These are phyloP conservation scores for Cyberlindnera mississippiensis DNA, from an alignment of 805 yeast genomes.

Conservation along the genomic window DNA sequence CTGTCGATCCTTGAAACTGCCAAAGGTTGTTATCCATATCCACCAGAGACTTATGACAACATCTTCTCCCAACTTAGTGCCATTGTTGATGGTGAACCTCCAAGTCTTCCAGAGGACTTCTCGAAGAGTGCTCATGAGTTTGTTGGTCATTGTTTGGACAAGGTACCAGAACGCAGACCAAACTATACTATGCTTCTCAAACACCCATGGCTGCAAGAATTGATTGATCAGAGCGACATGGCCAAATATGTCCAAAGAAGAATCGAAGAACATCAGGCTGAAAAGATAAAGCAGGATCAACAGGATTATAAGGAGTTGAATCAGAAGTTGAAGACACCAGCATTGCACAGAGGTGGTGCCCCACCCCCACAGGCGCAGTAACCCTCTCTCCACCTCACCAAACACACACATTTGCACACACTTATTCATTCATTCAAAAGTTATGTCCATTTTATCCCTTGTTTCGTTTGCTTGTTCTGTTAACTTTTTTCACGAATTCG, in stretches of 20 bases:
- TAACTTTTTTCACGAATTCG: neutral
- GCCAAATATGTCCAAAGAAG: conserved; percentile 35
- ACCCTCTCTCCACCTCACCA: neutral
- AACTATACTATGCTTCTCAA: conserved; percentile 67
- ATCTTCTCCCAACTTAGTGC: conserved; percentile 92
- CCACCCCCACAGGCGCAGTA: conserved; percentile 2
- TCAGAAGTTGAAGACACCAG: conserved; percentile 27
- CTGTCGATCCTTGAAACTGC: conserved; percentile 84
- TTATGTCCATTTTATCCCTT: neutral
- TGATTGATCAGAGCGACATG: conserved; percentile 37
- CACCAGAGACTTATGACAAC: conserved; percentile 86
- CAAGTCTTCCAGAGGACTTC: conserved; percentile 64
- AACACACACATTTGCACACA: neutral
- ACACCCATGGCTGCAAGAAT: conserved; percentile 79
- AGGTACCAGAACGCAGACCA: conserved; percentile 79
- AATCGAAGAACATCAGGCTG: conserved; percentile 27
- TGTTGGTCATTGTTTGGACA: conserved; percentile 71
- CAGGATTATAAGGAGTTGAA: conserved; percentile 25
- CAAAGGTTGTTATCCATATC: conserved; percentile 91
- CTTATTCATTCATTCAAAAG: neutral
- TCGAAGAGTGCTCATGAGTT: conserved; percentile 79
- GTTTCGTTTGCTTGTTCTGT: neutral
- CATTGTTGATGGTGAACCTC: conserved; percentile 94
- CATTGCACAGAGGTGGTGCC: conserved; percentile 31
- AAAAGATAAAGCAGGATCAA: conserved; percentile 16